Evolutionary conservation across 352 stramenopile genomes (phyloP).

Genomic region (Phytophthora pinifolia): DNA sequence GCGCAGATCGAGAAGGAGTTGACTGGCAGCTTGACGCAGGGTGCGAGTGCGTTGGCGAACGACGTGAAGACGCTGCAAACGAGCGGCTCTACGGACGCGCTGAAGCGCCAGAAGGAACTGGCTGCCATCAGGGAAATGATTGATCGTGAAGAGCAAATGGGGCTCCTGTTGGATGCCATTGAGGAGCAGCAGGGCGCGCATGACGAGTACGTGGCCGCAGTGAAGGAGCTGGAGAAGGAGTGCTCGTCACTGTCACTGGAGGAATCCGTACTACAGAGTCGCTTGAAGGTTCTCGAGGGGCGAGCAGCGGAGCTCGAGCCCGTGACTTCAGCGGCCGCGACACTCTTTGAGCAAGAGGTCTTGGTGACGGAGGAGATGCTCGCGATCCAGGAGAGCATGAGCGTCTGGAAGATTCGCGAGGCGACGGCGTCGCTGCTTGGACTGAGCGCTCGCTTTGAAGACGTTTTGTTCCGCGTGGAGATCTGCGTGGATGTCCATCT

Average conservation of each 20-base stretch:
- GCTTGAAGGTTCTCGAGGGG: conserved; percentile 59
- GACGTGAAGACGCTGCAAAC: conserved; percentile 50
- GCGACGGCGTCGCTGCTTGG: conserved; percentile 48
- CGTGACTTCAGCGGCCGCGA: conserved; percentile 31
- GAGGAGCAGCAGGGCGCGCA: conserved; percentile 74
- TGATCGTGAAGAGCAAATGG: conserved; percentile 70
- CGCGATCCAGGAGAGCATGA: conserved; percentile 52
- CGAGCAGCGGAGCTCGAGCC: conserved; percentile 48
- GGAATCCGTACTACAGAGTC: conserved; percentile 61
- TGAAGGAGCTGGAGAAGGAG: conserved; percentile 57
- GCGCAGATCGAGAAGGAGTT: conserved; percentile 60
- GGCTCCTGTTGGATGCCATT: conserved; percentile 67
- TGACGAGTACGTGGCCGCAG: conserved; percentile 57
- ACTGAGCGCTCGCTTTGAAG: conserved; percentile 47
- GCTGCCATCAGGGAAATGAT: conserved; percentile 66
- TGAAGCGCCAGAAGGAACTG: conserved; percentile 57
- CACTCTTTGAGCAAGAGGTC: conserved; percentile 40
- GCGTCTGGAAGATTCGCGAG: conserved; percentile 47
- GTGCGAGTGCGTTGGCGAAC: conserved; percentile 37
- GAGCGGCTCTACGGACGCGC: conserved; percentile 32
- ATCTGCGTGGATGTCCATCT: conserved; percentile 42
- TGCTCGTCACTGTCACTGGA: conserved; percentile 67
- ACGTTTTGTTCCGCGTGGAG: conserved; percentile 48
- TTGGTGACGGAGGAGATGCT: conserved; percentile 53
- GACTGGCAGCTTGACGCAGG: conserved; percentile 33